These are phyloP conservation scores for Xylaria arbuscula DNA, from an alignment of 2,329 filamentous ascomycete species.

Conservation along the genomic window DNA sequence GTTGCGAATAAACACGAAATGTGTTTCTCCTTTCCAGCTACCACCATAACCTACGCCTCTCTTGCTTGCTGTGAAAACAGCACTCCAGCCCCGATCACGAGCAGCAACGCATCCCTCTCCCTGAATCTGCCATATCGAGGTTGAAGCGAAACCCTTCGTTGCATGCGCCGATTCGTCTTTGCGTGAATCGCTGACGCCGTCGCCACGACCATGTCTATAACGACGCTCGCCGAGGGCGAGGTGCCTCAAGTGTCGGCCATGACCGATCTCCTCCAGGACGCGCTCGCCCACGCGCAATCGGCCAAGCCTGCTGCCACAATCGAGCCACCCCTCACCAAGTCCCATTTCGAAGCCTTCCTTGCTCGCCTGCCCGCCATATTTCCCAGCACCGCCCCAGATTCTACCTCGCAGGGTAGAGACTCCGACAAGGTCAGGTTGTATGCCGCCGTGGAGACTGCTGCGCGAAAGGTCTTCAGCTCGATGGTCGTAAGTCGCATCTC, in stretches of 20 bases:
- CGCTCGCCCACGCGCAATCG: slow-evolving; percentile 68
- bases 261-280: slow-evolving; percentile 63
- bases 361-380: slow-evolving; percentile 58
- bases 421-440: slow-evolving; percentile 66
- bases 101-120: neutral
- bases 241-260: slow-evolving; percentile 66
- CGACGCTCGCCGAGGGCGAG: slow-evolving; percentile 58
- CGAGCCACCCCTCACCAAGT: slow-evolving; percentile 80
- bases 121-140: slow-evolving; percentile 7
- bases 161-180: slow-evolving; percentile 10
- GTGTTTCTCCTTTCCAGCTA: slow-evolving; percentile 8
- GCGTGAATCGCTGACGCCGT: slow-evolving; percentile 2
- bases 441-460: slow-evolving; percentile 84
- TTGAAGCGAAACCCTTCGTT: neutral
- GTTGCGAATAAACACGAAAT: slow-evolving; percentile 23
- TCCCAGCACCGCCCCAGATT: slow-evolving; percentile 48
- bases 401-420: slow-evolving; percentile 47
- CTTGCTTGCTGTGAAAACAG: slow-evolving; percentile 23
- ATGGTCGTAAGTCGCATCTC: slow-evolving; percentile 72
- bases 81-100: slow-evolving; percentile 4
- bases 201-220: slow-evolving; percentile 58
- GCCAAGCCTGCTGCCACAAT: slow-evolving; percentile 70
- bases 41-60: slow-evolving; percentile 6
- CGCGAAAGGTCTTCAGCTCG: slow-evolving; percentile 81
- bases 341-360: slow-evolving; percentile 67